A percentile compares a stretch with the other conserved stretches of the same genome.
Conservation (phyloP, 495 filamentous ascomycete genomes). For the Bacidia gigantensis region DNA sequence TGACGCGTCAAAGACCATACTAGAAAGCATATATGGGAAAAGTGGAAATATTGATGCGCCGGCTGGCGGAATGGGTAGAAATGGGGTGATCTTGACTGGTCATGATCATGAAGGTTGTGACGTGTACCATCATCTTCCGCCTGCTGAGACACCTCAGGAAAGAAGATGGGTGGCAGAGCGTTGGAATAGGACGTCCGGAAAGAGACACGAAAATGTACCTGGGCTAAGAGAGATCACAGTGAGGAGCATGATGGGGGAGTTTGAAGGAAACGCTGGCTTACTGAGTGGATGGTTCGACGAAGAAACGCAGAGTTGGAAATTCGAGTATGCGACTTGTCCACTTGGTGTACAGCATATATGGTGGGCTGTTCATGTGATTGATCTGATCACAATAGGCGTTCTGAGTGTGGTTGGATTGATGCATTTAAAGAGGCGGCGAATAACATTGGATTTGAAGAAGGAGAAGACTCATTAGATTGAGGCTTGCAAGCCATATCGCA, state of each 20-base stretch:
- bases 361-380: constrained; percentile 75
- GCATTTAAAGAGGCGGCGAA: background rate
- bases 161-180: constrained; percentile 13
- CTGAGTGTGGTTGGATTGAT: background rate
- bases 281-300: constrained; percentile 81
- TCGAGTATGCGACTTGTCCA: constrained; percentile 61
- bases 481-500: no score
- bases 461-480: background rate
- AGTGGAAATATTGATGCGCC: constrained; percentile 40
- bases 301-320: constrained; percentile 53
- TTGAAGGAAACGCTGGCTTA: constrained; percentile 74
- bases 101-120: constrained; percentile 95
- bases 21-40: constrained; percentile 70
- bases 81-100: constrained; percentile 70
- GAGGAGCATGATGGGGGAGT: constrained; percentile 97
- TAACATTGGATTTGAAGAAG: background rate
- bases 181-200: constrained; percentile 13
- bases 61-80: constrained; percentile 45
- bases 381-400: constrained; percentile 37
- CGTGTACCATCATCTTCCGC: constrained; percentile 55
- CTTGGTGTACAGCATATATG: constrained; percentile 82
- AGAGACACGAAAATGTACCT: constrained; percentile 10
- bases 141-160: constrained; percentile 8
- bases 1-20: constrained; percentile 48
- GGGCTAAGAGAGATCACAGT: constrained; percentile 80